phyloP scores from a whole-genome alignment of 140 eudicot species.

The Flaveria floridana region DNA sequence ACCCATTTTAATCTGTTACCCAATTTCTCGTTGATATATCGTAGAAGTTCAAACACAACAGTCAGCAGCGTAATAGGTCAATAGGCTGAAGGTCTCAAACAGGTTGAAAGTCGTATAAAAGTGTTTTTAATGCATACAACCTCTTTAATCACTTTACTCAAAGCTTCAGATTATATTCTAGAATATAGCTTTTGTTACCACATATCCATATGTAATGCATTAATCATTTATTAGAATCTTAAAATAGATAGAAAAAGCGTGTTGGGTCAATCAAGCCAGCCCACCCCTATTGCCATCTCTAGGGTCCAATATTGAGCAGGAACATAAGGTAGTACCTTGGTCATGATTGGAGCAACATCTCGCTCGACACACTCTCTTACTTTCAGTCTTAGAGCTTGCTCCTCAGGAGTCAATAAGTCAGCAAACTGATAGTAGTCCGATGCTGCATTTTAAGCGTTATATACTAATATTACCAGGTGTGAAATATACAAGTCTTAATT shows the following conservation, averaged over 20 bases:
- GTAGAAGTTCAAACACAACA: neutral
- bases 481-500: neutral
- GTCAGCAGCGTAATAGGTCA: neutral
- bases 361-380: constrained; percentile 83
- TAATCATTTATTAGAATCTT: neutral
- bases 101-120: neutral
- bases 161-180: neutral
- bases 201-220: neutral
- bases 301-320: neutral
- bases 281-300: neutral
- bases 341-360: constrained; percentile 94
- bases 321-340: constrained; percentile 57
- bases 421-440: constrained; percentile 89
- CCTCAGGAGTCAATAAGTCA: constrained; percentile 78
- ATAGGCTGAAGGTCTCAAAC: neutral
- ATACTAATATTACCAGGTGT: constrained; percentile 13
- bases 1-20: neutral
- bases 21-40: neutral
- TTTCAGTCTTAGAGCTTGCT: constrained; percentile 57
- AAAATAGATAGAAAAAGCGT: neutral
- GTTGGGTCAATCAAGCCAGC: neutral
- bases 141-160: neutral
- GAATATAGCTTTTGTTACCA: neutral
- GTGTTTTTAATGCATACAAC: constrained; percentile 5
- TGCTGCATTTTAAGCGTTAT: constrained; percentile 43